phyloP scores from a whole-genome alignment of 2,329 filamentous ascomycete genomes.

The Fusarium xyrophilum region DNA sequence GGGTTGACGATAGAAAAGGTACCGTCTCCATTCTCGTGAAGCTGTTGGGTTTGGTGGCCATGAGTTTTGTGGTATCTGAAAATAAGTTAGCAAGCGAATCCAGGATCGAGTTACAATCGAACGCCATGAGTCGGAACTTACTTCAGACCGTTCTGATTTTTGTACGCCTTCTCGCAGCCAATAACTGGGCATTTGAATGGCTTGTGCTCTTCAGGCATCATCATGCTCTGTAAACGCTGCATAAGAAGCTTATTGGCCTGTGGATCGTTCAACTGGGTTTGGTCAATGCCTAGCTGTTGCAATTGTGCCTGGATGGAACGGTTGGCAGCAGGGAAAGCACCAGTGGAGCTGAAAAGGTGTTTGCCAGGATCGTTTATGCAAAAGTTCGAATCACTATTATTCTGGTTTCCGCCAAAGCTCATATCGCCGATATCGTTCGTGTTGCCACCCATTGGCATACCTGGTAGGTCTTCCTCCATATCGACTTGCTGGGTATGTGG shows the following conservation, averaged over 20 bases:
- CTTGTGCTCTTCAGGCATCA: slow-evolving; percentile 89
- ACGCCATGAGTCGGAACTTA: slow-evolving; percentile 56
- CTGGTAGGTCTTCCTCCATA: slow-evolving; percentile 76
- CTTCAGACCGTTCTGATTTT: slow-evolving; percentile 98
- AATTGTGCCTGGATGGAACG: slow-evolving; percentile 71
- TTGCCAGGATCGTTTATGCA: slow-evolving; percentile 95
- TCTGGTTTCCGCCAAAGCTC: slow-evolving; percentile 56
- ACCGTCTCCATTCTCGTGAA: slow-evolving; percentile 95
- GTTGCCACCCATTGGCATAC: slow-evolving; percentile 68
- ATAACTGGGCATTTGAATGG: slow-evolving; percentile 98
- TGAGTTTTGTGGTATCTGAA: slow-evolving; percentile 77
- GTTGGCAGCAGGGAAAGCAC: slow-evolving; percentile 70
- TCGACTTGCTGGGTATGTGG: slow-evolving; percentile 66
- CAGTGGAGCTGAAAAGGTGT: slow-evolving; percentile 86
- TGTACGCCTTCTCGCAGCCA: slow-evolving; percentile 98
- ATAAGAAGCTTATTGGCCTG: slow-evolving; percentile 70
- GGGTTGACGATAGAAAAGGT: slow-evolving; percentile 99
- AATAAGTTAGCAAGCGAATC: slow-evolving; percentile 18
- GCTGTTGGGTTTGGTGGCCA: slow-evolving; percentile 93
- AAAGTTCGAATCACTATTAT: slow-evolving; percentile 54
- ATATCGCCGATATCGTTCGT: slow-evolving; percentile 58
- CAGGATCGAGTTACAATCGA: not conserved
- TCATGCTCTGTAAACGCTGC: slow-evolving; percentile 65
- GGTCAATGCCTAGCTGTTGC: slow-evolving; percentile 76
- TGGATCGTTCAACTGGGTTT: slow-evolving; percentile 78